phyloP scores from a whole-genome alignment of 2,329 filamentous ascomycete species.

The Aureobasidium sp. region DNA sequence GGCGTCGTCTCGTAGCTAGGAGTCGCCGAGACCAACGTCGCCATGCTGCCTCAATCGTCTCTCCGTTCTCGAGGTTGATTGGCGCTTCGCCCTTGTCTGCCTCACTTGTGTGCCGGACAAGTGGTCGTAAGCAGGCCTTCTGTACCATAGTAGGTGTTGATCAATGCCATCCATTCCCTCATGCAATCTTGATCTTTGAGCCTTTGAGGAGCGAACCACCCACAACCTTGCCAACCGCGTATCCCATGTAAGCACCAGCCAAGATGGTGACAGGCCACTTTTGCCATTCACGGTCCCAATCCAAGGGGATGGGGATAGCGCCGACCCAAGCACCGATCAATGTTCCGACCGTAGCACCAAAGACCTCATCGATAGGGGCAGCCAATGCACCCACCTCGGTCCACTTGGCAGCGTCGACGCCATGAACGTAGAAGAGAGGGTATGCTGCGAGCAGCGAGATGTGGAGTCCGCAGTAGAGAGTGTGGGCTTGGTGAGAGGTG shows the following conservation, averaged over 20 bases:
- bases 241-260: constrained; percentile 73
- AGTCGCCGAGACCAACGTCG: not conserved
- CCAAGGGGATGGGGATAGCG: constrained; percentile 87
- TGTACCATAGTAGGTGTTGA: not conserved
- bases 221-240: constrained; percentile 59
- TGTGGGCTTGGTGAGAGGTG: constrained; percentile 72
- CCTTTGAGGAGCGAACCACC: constrained; percentile 46
- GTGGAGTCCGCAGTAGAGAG: constrained; percentile 72
- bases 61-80: not conserved
- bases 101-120: not conserved
- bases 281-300: constrained; percentile 99
- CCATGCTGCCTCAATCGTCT: not conserved
- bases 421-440: constrained; percentile 79
- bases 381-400: constrained; percentile 59
- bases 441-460: constrained; percentile 71
- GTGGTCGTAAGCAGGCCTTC: not conserved
- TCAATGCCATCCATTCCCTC: not conserved
- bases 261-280: constrained; percentile 93
- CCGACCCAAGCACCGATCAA: constrained; percentile 84
- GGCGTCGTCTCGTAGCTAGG: not conserved
- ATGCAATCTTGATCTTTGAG: constrained; percentile 39
- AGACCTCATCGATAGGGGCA: constrained; percentile 73
- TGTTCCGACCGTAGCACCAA: constrained; percentile 73
- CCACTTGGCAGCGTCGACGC: constrained; percentile 67
- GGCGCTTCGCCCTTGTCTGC: not conserved